Conservation (phyloP, 1,284 basidiomycete genomes). For the Taiwanofungus camphoratus region DNA sequence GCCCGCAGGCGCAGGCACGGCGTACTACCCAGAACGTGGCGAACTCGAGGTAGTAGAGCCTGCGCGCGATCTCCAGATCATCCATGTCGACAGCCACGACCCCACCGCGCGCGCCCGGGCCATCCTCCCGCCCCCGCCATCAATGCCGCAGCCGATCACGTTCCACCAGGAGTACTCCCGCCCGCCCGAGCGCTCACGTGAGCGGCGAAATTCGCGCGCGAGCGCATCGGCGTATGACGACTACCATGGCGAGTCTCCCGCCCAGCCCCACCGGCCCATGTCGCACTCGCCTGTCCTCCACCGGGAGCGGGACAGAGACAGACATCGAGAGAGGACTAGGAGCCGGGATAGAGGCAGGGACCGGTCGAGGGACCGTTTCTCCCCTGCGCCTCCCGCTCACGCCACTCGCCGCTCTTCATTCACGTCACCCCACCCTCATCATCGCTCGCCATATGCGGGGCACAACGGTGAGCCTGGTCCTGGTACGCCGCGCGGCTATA, state of each 20-base stretch:
- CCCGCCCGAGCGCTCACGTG: constrained; percentile 18
- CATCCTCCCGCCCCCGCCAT: constrained; percentile 13
- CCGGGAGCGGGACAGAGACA: constrained; percentile 16
- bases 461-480: constrained; percentile 12
- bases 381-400: constrained; percentile 12
- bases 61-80: constrained; percentile 25
- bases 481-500: constrained; percentile 22
- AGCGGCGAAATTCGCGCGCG: constrained; percentile 17
- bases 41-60: too few species aligned
- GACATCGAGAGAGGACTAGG: not conserved
- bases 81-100: constrained; percentile 22
- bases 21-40: constrained; percentile 12
- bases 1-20: constrained; percentile 10
- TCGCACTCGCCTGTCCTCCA: constrained; percentile 23
- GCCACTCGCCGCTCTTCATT: constrained; percentile 10
- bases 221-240: constrained; percentile 21
- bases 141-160: constrained; percentile 25
- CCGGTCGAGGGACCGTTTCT: constrained; percentile 18
- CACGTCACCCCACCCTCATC: constrained; percentile 18
- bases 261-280: constrained; percentile 15
- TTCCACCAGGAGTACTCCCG: constrained; percentile 17
- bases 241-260: constrained; percentile 13
- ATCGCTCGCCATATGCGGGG: constrained; percentile 21
- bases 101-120: constrained; percentile 13
- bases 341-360: constrained; percentile 12